phyloP scores from a whole-genome alignment of 352 stramenopile species.

The Pythium chondricola region DNA sequence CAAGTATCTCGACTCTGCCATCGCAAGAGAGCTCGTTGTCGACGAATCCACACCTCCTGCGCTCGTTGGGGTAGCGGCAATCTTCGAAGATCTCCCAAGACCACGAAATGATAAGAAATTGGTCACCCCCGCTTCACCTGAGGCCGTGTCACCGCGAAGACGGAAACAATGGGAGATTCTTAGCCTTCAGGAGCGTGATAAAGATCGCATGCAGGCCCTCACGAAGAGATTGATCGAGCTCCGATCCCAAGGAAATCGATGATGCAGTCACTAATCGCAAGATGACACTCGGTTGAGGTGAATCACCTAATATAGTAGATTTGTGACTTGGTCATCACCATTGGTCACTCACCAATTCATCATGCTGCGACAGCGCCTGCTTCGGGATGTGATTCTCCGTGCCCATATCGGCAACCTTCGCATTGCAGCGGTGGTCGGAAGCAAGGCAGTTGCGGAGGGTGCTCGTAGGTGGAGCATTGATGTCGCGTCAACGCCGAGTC shows the following conservation, averaged over 20 bases:
- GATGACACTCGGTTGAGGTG: too few relatives aligned
- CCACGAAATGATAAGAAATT: too few relatives aligned
- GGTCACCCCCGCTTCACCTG: too few relatives aligned
- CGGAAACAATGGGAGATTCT: constrained; percentile 43
- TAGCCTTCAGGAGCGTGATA: constrained; percentile 64
- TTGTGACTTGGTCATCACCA: too few relatives aligned
- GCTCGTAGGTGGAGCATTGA: constrained; percentile 52
- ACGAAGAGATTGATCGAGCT: constrained; percentile 35
- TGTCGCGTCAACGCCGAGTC: constrained; percentile 32
- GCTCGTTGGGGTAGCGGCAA: too few relatives aligned
- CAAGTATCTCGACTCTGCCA: constrained; percentile 6
- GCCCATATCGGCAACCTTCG: constrained; percentile 79
- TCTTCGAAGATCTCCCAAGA: too few relatives aligned
- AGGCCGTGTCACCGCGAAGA: constrained; percentile 12
- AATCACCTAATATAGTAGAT: too few relatives aligned
- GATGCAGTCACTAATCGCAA: too few relatives aligned
- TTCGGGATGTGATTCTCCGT: constrained; percentile 65
- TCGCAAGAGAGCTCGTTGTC: too few relatives aligned
- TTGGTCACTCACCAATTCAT: constrained; percentile 3
- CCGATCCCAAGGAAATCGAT: too few relatives aligned
- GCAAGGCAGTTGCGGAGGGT: constrained; percentile 45
- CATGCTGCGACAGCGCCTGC: constrained; percentile 10
- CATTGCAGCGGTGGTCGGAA: constrained; percentile 67
- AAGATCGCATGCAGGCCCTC: constrained; percentile 39
- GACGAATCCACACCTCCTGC: too few relatives aligned